These are phyloP conservation scores for Casuarina glauca DNA, from an alignment of 306 rosid genomes.

Conservation along the genomic window DNA sequence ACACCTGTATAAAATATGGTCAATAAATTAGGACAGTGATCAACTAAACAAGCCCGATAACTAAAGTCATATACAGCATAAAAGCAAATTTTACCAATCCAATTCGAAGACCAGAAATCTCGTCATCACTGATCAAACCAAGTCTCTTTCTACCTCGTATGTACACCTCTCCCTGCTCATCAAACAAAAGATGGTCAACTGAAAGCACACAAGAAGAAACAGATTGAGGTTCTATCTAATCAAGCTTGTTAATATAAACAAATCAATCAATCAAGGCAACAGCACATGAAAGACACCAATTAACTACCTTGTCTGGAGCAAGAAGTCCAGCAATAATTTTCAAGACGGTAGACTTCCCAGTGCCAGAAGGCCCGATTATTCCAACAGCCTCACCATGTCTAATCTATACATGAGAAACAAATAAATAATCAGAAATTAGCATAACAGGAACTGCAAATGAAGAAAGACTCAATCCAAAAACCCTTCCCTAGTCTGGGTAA, in stretches of 20 bases:
- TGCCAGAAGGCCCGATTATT: constrained; percentile 98
- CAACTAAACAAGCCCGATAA: background rate
- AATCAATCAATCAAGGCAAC: constrained; percentile 14
- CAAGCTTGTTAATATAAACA: background rate
- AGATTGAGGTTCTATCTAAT: background rate
- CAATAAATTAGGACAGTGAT: constrained; percentile 4
- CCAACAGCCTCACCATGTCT: constrained; percentile 99
- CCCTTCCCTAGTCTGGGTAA: background rate
- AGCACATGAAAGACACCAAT: background rate
- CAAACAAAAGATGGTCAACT: constrained; percentile 17
- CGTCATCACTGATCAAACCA: constrained; percentile 88
- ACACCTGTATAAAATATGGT: constrained; percentile 59
- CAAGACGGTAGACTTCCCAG: constrained; percentile 90
- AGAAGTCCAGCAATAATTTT: constrained; percentile 96
- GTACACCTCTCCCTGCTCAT: constrained; percentile 88
- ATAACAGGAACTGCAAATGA: constrained; percentile 13
- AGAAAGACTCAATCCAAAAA: constrained; percentile 2
- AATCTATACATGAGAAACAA: constrained; percentile 51
- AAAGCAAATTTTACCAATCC: constrained; percentile 62
- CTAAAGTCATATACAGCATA: constrained; percentile 1
- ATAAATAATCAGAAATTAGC: constrained; percentile 3
- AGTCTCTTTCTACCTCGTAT: constrained; percentile 79
- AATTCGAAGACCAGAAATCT: constrained; percentile 85
- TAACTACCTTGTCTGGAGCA: constrained; percentile 76
- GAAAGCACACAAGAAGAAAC: constrained; percentile 5